Percentiles rank a stretch among this genome's conserved stretches.
Evolutionary conservation across 2,329 filamentous ascomycete species (phyloP).

Genomic region (Acrocalymma vagum): DNA sequence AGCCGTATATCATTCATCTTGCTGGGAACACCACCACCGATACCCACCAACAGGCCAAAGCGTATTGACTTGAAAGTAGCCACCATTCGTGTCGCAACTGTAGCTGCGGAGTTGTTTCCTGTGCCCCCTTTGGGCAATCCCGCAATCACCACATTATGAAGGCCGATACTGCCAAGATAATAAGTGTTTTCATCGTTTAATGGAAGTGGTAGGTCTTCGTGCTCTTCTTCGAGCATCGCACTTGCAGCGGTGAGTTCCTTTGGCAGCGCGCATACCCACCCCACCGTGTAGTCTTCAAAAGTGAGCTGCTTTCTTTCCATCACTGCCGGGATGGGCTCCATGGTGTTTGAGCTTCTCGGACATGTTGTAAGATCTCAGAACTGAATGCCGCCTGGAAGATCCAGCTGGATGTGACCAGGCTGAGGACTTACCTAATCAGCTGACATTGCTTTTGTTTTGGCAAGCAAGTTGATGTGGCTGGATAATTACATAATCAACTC

Average conservation of each 20-base stretch:
- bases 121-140: constrained; percentile 28
- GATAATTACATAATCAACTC: too few species aligned
- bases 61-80: constrained; percentile 38
- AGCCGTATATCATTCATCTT: constrained; percentile 5
- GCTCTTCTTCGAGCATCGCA: constrained; percentile 34
- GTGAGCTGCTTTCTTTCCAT: too few species aligned
- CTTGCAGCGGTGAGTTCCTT: constrained; percentile 37
- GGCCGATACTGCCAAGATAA: constrained; percentile 32
- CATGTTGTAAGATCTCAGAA: too few species aligned
- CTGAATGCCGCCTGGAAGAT: too few species aligned
- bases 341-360: too few species aligned
- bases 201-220: constrained; percentile 26
- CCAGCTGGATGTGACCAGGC: too few species aligned
- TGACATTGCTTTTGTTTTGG: too few species aligned
- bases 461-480: too few species aligned
- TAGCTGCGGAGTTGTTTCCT: constrained; percentile 39
- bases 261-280: constrained; percentile 42
- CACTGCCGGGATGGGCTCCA: too few species aligned
- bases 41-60: constrained; percentile 52
- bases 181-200: constrained; percentile 21
- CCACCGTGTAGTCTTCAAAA: constrained; percentile 40
- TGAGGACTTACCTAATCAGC: too few species aligned
- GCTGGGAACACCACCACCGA: constrained; percentile 37
- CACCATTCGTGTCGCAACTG: constrained; percentile 34
- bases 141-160: constrained; percentile 46